These are phyloP conservation scores for Neurospora sp. DNA, from an alignment of 495 filamentous ascomycete genomes.

Conservation along the genomic window DNA sequence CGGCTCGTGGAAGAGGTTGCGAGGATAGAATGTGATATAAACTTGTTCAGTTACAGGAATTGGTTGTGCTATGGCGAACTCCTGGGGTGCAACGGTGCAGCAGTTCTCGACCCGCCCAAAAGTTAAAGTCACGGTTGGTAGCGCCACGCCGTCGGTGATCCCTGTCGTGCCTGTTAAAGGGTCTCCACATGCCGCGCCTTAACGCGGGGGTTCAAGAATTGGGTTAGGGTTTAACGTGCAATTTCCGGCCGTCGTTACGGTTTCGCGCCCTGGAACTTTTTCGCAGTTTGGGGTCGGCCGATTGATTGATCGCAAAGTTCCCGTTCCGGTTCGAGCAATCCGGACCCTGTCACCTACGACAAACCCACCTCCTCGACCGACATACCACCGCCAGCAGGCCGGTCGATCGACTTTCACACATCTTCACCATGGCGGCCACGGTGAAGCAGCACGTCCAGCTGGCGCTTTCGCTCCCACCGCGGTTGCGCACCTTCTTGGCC, in stretches of 20 bases:
- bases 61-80: neutral
- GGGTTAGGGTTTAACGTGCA: conserved; percentile 1
- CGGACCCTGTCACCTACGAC: neutral
- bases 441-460: conserved; percentile 44
- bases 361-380: neutral
- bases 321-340: neutral
- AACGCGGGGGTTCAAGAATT: neutral
- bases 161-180: neutral
- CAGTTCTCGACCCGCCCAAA: neutral
- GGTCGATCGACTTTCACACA: neutral
- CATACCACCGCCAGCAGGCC: neutral
- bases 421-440: conserved; percentile 16
- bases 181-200: neutral
- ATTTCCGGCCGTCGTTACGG: neutral
- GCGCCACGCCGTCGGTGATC: neutral
- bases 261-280: conserved; percentile 2
- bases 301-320: neutral
- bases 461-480: conserved; percentile 56
- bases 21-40: neutral
- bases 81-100: neutral
- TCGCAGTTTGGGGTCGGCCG: neutral
- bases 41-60: neutral
- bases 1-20: neutral
- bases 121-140: neutral
- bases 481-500: conserved; percentile 79